These are phyloP conservation scores for Tetracladium maxilliforme DNA, from an alignment of 2,329 filamentous ascomycete genomes.

Conservation along the genomic window DNA sequence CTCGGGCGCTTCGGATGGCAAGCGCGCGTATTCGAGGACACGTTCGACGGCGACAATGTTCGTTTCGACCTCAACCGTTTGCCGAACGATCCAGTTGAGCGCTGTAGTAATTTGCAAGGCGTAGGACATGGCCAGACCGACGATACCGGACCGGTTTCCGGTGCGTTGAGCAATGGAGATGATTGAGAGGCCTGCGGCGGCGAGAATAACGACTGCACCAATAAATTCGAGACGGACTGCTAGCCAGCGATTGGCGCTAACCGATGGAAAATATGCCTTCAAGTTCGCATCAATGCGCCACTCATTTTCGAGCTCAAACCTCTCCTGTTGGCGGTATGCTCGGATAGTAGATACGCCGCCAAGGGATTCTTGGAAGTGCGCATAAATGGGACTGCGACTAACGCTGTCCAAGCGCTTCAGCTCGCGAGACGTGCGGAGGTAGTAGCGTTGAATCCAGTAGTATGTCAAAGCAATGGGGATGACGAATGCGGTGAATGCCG, in stretches of 20 bases:
- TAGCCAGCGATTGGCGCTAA: slow-evolving; percentile 88
- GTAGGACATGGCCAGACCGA: slow-evolving; percentile 94
- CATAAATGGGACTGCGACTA: slow-evolving; percentile 89
- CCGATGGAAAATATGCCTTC: slow-evolving; percentile 87
- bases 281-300: slow-evolving; percentile 94
- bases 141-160: slow-evolving; percentile 53
- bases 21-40: slow-evolving; percentile 82
- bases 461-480: slow-evolving; percentile 71
- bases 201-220: slow-evolving; percentile 83
- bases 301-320: slow-evolving; percentile 89
- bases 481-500: slow-evolving; percentile 67
- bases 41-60: slow-evolving; percentile 98
- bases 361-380: slow-evolving; percentile 94
- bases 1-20: slow-evolving; percentile 89
- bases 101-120: slow-evolving; percentile 94
- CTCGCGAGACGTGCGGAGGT: slow-evolving; percentile 88
- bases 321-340: slow-evolving; percentile 76
- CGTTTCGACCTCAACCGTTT: slow-evolving; percentile 99
- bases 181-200: slow-evolving; percentile 70
- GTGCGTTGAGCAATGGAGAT: slow-evolving; percentile 59
- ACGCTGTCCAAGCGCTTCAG: slow-evolving; percentile 92
- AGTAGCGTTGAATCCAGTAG: slow-evolving; percentile 86
- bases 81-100: slow-evolving; percentile 96
- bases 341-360: slow-evolving; percentile 91
- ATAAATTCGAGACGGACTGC: slow-evolving; percentile 92